These are phyloP conservation scores for Metarhizium robertsii DNA, from an alignment of 2,329 filamentous ascomycete species.

Conservation along the genomic window DNA sequence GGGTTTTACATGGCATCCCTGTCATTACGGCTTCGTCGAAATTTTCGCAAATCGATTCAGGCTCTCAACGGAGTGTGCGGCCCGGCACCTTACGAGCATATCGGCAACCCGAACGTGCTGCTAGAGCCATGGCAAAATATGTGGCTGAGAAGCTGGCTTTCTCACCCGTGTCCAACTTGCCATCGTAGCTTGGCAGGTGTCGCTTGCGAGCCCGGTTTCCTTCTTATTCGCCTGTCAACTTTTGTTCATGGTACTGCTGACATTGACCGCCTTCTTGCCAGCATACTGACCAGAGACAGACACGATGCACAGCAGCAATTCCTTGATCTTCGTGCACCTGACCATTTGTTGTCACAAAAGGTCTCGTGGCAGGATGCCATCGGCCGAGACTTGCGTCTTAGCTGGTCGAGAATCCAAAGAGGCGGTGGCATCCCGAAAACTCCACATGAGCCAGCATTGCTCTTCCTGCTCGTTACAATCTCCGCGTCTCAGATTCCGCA, in stretches of 20 bases:
- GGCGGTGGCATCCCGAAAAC: not conserved
- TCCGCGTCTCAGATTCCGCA: not conserved
- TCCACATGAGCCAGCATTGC: not conserved
- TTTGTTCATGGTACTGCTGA: not conserved
- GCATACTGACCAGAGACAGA: not conserved
- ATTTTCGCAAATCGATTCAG: too few relatives aligned
- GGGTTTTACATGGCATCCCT: not conserved
- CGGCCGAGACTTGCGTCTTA: constrained; percentile 10
- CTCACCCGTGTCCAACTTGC: constrained; percentile 3
- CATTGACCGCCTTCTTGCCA: constrained; percentile 4
- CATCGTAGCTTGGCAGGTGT: not conserved
- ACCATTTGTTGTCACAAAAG: not conserved
- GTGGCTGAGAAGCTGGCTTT: constrained; percentile 8
- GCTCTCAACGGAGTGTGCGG: too few relatives aligned
- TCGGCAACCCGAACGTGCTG: too few relatives aligned
- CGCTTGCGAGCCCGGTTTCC: not conserved
- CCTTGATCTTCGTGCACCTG: constrained; percentile 1
- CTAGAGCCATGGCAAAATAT: not conserved
- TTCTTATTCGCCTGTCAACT: not conserved
- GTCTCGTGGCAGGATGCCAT: constrained; percentile 6
- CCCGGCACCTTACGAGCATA: too few relatives aligned
- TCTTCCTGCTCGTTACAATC: not conserved
- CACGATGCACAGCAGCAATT: not conserved
- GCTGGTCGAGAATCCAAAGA: not conserved
- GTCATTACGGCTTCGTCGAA: not conserved